Evolutionary conservation across 257 asterid genomes (phyloP).

Genomic region (Jacaranda mimosifolia): DNA sequence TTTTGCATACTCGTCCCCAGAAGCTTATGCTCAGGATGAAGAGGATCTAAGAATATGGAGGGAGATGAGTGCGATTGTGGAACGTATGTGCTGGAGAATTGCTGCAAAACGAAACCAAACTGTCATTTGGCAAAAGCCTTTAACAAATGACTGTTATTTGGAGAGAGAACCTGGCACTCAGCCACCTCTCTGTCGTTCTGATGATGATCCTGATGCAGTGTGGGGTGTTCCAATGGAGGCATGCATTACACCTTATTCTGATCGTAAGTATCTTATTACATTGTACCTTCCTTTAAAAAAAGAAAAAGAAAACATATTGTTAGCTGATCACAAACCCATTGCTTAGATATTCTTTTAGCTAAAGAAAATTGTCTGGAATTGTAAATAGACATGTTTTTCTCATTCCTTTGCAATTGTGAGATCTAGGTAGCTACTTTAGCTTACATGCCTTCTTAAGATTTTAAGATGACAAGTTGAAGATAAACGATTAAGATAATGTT

Average conservation of each 20-base stretch:
- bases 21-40: conserved; percentile 93
- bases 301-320: background rate
- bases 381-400: background rate
- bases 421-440: conserved; percentile 4
- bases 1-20: conserved; percentile 91
- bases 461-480: background rate
- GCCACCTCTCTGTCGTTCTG: conserved; percentile 83
- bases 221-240: conserved; percentile 86
- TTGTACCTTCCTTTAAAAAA: background rate
- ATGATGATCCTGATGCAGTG: conserved; percentile 86
- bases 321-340: background rate
- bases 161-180: conserved; percentile 69
- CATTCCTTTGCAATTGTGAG: background rate
- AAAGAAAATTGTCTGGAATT: background rate
- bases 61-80: conserved; percentile 79
- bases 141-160: conserved; percentile 73
- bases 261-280: conserved; percentile 62
- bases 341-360: background rate
- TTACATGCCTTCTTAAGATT: background rate
- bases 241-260: conserved; percentile 88
- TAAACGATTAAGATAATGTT: background rate
- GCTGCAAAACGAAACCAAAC: conserved; percentile 82
- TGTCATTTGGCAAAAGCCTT: conserved; percentile 87
- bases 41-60: conserved; percentile 83
- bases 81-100: conserved; percentile 89